Conservation (phyloP, 1,139 yeast species). For the Kodamaea sp. region DNA sequence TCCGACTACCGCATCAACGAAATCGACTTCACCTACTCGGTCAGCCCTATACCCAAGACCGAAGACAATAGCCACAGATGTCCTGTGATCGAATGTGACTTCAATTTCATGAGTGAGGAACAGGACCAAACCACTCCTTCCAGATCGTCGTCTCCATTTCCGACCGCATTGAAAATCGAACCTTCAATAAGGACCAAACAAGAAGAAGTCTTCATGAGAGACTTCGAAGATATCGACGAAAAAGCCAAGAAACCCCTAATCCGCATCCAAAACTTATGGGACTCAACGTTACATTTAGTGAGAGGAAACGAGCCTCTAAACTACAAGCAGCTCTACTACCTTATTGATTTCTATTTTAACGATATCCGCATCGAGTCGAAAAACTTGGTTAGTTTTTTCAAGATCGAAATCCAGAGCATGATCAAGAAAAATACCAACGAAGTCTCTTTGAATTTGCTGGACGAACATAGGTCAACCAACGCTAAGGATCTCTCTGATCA, state of each 20-base stretch:
- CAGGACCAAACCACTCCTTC: constrained; percentile 6
- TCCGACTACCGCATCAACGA: constrained; percentile 19
- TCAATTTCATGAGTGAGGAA: constrained; percentile 38
- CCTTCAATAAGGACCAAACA: neutral
- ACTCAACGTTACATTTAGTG: constrained; percentile 20
- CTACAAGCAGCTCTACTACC: constrained; percentile 32
- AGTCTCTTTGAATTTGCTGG: constrained; percentile 14
- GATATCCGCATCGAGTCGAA: constrained; percentile 22
- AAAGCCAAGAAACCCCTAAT: constrained; percentile 13
- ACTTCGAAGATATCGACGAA: constrained; percentile 6
- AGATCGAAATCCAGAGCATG: constrained; percentile 25
- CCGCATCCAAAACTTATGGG: constrained; percentile 31
- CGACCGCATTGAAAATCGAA: neutral
- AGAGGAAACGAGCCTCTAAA: constrained; percentile 26
- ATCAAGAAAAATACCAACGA: constrained; percentile 20
- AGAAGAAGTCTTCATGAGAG: constrained; percentile 1
- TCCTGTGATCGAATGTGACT: constrained; percentile 46
- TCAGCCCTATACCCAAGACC: constrained; percentile 8
- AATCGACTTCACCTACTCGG: constrained; percentile 30
- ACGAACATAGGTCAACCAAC: constrained; percentile 5
- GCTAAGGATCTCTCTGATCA: constrained; percentile 14
- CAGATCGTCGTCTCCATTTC: constrained; percentile 4
- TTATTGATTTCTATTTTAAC: constrained; percentile 36
- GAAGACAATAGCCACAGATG: constrained; percentile 24
- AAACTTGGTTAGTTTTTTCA: constrained; percentile 28